Conservation (phyloP, 805 yeast genomes). For the Pichia eremophila region DNA sequence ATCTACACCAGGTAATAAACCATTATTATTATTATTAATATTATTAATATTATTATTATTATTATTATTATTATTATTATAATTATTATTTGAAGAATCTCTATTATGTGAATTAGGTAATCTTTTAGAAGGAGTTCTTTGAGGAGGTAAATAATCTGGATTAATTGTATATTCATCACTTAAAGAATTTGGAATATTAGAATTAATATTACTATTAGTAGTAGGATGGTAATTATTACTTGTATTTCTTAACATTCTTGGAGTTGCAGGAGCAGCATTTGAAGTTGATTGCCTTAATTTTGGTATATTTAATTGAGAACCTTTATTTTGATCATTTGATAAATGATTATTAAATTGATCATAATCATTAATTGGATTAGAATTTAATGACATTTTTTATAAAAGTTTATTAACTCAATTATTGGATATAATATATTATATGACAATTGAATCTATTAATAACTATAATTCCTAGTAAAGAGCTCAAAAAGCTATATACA, state of each 20-base stretch:
- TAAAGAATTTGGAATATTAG: slow-evolving; percentile 17
- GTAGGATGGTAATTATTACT: no score
- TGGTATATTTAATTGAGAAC: slow-evolving; percentile 5
- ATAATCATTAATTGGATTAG: neutral
- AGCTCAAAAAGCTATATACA: no score
- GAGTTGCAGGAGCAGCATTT: slow-evolving; percentile 52
- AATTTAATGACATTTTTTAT: no score
- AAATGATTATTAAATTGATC: neutral
- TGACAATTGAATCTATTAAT: no score
- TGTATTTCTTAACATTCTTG: slow-evolving; percentile 51
- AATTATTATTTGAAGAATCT: slow-evolving; percentile 9
- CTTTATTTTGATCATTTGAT: neutral
- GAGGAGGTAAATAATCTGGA: slow-evolving; percentile 12
- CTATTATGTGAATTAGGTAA: slow-evolving; percentile 12
- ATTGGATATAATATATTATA: no score
- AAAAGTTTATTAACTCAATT: no score
- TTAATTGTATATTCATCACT: slow-evolving; percentile 19
- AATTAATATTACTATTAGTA: slow-evolving; percentile 9
- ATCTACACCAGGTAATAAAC: slow-evolving; percentile 22
- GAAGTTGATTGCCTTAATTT: slow-evolving; percentile 9
- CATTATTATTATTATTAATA: neutral
- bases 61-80: neutral
- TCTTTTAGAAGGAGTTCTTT: slow-evolving; percentile 16
- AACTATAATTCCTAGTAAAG: no score
- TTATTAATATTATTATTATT: neutral